phyloP scores from a whole-genome alignment of 228 moss, liverwort and hornwort genomes.

The Sphagnum fallax region DNA sequence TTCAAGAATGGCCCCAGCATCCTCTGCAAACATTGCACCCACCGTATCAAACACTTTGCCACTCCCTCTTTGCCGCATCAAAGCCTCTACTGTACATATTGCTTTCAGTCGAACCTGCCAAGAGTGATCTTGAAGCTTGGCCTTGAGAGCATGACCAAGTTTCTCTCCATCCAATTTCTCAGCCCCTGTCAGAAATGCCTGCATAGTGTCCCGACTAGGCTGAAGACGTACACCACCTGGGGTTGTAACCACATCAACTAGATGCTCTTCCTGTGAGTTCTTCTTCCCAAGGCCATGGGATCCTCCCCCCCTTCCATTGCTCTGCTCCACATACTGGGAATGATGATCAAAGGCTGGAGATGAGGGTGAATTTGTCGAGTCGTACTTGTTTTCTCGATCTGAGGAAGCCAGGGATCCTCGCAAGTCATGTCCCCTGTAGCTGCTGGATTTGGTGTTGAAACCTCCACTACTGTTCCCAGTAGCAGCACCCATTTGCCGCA shows the following conservation, averaged over 20 bases:
- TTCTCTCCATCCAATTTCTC: slow-evolving; percentile 73
- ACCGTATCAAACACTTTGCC: slow-evolving; percentile 62
- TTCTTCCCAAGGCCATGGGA: slow-evolving; percentile 37
- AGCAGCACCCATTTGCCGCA: slow-evolving; percentile 43
- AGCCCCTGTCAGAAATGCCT: slow-evolving; percentile 61
- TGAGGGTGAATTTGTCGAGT: slow-evolving; percentile 24
- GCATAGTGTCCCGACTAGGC: slow-evolving; percentile 84
- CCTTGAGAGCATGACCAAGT: slow-evolving; percentile 67
- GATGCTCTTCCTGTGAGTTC: slow-evolving; percentile 63
- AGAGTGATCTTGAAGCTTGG: slow-evolving; percentile 72
- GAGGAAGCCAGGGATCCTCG: slow-evolving; percentile 71
- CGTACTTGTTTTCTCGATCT: slow-evolving; percentile 59
- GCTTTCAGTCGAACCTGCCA: slow-evolving; percentile 99
- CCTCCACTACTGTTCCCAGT: slow-evolving; percentile 42
- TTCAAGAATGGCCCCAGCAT: slow-evolving; percentile 62
- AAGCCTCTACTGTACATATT: slow-evolving; percentile 69
- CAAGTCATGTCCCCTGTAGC: slow-evolving; percentile 57
- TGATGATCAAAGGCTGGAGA: slow-evolving; percentile 37
- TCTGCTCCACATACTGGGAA: slow-evolving; percentile 27
- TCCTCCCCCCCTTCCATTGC: slow-evolving; percentile 33
- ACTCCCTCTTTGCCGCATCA: slow-evolving; percentile 62
- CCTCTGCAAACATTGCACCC: slow-evolving; percentile 72
- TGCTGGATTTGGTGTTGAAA: slow-evolving; percentile 9
- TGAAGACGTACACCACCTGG: slow-evolving; percentile 90
- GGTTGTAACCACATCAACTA: slow-evolving; percentile 73